Conservation (phyloP, 164 flowering plant species). For the Aristolochia contorta region DNA sequence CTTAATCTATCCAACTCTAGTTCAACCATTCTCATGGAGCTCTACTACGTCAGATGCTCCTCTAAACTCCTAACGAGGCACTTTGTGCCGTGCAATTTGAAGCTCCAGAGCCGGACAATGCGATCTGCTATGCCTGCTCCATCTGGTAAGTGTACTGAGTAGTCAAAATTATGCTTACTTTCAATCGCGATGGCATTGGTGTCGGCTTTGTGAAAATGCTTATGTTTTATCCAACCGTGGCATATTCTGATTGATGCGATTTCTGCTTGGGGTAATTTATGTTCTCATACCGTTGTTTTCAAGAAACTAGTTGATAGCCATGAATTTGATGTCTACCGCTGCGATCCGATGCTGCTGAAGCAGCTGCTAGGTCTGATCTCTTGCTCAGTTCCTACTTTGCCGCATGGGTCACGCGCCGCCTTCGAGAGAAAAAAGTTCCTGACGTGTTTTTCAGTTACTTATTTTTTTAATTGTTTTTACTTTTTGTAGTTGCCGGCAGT, state of each 20-base stretch:
- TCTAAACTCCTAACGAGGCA: slow-evolving; percentile 9
- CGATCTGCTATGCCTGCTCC: slow-evolving; percentile 19
- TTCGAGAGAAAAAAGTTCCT: not conserved
- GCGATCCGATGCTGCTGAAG: no score
- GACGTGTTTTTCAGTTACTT: not conserved
- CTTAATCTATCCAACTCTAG: not conserved
- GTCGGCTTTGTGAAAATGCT: no score
- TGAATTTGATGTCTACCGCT: no score
- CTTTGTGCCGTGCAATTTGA: slow-evolving; percentile 15
- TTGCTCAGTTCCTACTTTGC: not conserved
- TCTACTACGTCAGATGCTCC: slow-evolving; percentile 23
- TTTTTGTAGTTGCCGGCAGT: slow-evolving; percentile 1
- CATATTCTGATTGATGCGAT: no score
- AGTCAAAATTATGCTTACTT: not conserved
- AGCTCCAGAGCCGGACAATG: slow-evolving; percentile 9
- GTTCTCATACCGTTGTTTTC: no score
- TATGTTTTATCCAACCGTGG: no score
- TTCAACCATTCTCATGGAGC: slow-evolving; percentile 23
- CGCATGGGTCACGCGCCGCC: not conserved
- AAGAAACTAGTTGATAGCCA: no score
- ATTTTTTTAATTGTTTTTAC: not conserved
- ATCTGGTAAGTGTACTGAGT: slow-evolving; percentile 10
- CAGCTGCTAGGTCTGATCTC: no score
- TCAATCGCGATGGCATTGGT: not conserved
- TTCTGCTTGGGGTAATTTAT: no score